phyloP scores from a whole-genome alignment of 2,329 filamentous ascomycete genomes.

The Botrytis medusae region DNA sequence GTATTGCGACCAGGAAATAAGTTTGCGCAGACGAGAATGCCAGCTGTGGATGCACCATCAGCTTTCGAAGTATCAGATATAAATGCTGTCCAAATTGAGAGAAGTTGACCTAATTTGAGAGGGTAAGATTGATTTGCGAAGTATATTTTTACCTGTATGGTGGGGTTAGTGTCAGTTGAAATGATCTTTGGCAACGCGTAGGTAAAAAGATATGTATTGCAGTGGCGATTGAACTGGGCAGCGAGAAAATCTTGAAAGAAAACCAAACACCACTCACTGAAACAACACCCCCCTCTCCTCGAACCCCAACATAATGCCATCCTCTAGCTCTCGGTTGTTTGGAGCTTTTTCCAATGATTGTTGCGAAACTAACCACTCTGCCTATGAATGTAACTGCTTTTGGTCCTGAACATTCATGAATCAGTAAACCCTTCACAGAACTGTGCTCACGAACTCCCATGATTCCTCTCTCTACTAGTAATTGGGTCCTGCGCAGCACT shows the following conservation, averaged over 20 bases:
- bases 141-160: constrained; percentile 51
- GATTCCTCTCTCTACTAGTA: too few relatives aligned
- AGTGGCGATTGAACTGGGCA: background rate
- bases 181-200: fast-evolving
- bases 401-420: constrained; percentile 49
- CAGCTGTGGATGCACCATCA: constrained; percentile 39
- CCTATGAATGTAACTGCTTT: constrained; percentile 53
- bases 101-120: constrained; percentile 52
- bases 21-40: constrained; percentile 47
- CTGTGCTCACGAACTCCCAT: too few relatives aligned
- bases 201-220: background rate
- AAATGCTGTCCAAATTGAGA: constrained; percentile 58
- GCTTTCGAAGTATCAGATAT: constrained; percentile 50
- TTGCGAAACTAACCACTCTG: constrained; percentile 55
- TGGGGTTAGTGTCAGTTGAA: background rate
- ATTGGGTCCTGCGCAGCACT: background rate
- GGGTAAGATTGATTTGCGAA: constrained; percentile 46
- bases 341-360: constrained; percentile 45
- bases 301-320: constrained; percentile 54
- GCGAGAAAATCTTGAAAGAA: constrained; percentile 16
- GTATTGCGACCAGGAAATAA: constrained; percentile 58
- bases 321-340: constrained; percentile 48
- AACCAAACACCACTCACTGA: constrained; percentile 43
- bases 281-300: constrained; percentile 55
- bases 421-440: constrained; percentile 43